Evolutionary conservation across 208 protist genomes (phyloP).

Genomic region (Naegleria gruberi): DNA sequence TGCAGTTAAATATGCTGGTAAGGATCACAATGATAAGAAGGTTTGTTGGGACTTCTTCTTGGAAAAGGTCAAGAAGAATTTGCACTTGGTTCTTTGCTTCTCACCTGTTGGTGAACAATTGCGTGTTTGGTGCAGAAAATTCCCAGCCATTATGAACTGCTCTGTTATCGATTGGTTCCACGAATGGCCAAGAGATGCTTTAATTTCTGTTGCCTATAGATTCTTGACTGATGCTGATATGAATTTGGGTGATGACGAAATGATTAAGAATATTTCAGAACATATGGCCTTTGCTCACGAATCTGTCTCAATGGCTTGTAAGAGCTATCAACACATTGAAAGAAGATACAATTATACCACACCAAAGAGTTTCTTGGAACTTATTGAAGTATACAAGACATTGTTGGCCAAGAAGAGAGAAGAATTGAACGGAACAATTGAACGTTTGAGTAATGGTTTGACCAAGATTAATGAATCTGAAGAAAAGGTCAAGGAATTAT

Average conservation of each 20-base stretch:
- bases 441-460: slow-evolving; percentile 80
- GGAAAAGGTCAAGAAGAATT: slow-evolving; percentile 85
- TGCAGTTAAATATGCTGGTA: slow-evolving; percentile 76
- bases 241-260: slow-evolving; percentile 54
- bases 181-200: slow-evolving; percentile 91
- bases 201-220: slow-evolving; percentile 85
- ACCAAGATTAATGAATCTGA: slow-evolving; percentile 81
- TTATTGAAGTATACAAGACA: slow-evolving; percentile 94
- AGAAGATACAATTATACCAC: slow-evolving; percentile 96
- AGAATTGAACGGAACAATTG: slow-evolving; percentile 76
- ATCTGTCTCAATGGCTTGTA: slow-evolving; percentile 79
- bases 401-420: slow-evolving; percentile 80
- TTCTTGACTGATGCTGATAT: slow-evolving; percentile 73
- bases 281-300: slow-evolving; percentile 91
- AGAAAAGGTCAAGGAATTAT: slow-evolving; percentile 50
- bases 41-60: slow-evolving; percentile 92
- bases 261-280: slow-evolving; percentile 70
- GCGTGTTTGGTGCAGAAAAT: slow-evolving; percentile 88
- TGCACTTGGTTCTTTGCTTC: slow-evolving; percentile 94
- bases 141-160: slow-evolving; percentile 94
- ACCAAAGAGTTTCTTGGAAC: slow-evolving; percentile 96
- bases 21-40: slow-evolving; percentile 77
- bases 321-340: slow-evolving; percentile 83
- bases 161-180: slow-evolving; percentile 98
- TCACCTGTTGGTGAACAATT: slow-evolving; percentile 95